A percentile compares a stretch with the other conserved stretches of the same genome.
phyloP scores from a whole-genome alignment of 805 yeast species.

The Starmerella apis region DNA sequence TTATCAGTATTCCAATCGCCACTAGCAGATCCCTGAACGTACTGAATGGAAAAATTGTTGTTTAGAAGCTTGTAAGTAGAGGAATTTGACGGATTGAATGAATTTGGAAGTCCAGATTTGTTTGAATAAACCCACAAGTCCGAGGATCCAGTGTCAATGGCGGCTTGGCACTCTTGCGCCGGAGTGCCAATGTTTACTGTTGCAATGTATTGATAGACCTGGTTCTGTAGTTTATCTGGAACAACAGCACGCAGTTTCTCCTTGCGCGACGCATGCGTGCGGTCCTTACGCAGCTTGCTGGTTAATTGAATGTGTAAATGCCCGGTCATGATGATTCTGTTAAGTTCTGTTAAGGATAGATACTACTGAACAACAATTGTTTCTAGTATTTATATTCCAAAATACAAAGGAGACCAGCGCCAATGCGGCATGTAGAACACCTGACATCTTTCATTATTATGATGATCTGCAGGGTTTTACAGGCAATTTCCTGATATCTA shows the following conservation, averaged over 20 bases:
- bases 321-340: background rate
- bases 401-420: background rate
- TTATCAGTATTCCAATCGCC: slow-evolving; percentile 55
- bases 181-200: slow-evolving; percentile 42
- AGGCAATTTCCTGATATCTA: background rate
- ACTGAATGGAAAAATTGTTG: slow-evolving; percentile 24
- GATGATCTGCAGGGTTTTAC: background rate
- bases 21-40: slow-evolving; percentile 35
- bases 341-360: too few species aligned
- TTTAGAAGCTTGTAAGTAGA: slow-evolving; percentile 24
- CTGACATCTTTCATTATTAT: background rate
- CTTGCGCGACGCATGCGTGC: slow-evolving; percentile 16
- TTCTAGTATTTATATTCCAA: too few species aligned
- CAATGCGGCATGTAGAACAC: background rate
- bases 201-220: slow-evolving; percentile 19
- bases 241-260: slow-evolving; percentile 4
- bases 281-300: slow-evolving; percentile 11
- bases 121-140: slow-evolving; percentile 43
- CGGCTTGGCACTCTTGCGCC: slow-evolving; percentile 40
- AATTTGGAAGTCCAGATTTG: slow-evolving; percentile 5
- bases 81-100: slow-evolving; percentile 18
- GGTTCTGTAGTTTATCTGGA: slow-evolving; percentile 18
- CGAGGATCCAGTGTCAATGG: slow-evolving; percentile 62
- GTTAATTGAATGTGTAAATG: slow-evolving; percentile 5
- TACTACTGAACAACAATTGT: too few species aligned